Evolutionary conservation across 768 basidiomycete genomes (phyloP).

Genomic region (Suillus subluteus): DNA sequence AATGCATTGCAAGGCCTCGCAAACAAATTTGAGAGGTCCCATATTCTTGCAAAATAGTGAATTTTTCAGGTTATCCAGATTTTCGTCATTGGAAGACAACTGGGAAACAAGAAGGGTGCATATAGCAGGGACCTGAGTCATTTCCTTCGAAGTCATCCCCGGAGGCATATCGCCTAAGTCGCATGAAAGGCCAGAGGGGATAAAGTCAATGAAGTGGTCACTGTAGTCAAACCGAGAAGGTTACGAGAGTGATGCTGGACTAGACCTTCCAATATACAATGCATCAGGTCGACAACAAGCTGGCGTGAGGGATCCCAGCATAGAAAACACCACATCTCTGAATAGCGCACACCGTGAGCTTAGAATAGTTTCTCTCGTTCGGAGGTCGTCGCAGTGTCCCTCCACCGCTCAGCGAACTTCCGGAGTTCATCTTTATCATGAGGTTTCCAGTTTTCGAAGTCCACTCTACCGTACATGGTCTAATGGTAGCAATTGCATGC

Average conservation of each 20-base stretch:
- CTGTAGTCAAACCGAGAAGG: neutral
- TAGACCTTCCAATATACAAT: conserved; percentile 9
- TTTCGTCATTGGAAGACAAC: neutral
- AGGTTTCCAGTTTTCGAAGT: conserved; percentile 19
- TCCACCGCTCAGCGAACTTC: conserved; percentile 15
- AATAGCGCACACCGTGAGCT: conserved; percentile 20
- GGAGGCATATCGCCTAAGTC: neutral
- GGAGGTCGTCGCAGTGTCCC: conserved; percentile 6
- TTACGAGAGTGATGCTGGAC: neutral
- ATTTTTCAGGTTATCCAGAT: neutral
- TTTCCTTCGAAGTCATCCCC: neutral
- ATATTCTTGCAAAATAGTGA: neutral
- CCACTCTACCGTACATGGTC: neutral
- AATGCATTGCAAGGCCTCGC: neutral
- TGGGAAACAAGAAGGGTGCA: neutral
- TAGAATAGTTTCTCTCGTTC: conserved; percentile 14
- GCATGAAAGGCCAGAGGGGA: neutral
- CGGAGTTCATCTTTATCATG: conserved; percentile 15
- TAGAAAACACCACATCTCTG: conserved; percentile 20
- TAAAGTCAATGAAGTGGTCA: neutral
- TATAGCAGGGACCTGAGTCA: neutral
- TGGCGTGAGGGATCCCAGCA: conserved; percentile 23
- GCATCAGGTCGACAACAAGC: conserved; percentile 26
- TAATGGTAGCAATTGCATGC: conserved; percentile 27
- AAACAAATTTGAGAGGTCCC: neutral